Conservation (phyloP, 1,284 basidiomycete species). For the Cystobasidiaceae sp. region DNA sequence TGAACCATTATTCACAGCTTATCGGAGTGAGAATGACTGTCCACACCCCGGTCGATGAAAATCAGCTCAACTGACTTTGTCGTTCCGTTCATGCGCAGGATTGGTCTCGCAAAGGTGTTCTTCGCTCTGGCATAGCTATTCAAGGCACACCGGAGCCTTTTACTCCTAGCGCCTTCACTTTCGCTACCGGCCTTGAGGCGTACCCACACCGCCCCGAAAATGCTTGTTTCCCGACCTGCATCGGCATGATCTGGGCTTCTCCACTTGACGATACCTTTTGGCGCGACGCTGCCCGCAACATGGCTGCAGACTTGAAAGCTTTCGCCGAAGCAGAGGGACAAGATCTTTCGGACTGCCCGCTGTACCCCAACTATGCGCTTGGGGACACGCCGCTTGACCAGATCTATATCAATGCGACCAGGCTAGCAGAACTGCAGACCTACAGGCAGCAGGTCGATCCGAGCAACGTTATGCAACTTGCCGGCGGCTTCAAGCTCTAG, state of each 20-base stretch:
- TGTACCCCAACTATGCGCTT: conserved; percentile 11
- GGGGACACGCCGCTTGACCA: conserved; percentile 7
- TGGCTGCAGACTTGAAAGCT: not conserved
- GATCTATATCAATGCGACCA: not conserved
- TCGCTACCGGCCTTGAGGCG: not conserved
- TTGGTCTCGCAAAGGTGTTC: not conserved
- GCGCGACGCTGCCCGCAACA: not conserved
- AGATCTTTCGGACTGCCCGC: conserved; percentile 1
- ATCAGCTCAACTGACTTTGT: no score
- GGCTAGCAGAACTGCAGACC: not conserved
- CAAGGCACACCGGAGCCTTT: not conserved
- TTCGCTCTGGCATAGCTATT: not conserved
- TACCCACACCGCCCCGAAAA: not conserved
- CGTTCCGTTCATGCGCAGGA: no score
- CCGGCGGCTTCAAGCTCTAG: conserved; percentile 8
- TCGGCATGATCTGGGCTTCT: not conserved
- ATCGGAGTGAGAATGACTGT: not conserved
- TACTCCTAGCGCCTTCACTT: not conserved
- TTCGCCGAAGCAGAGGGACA: not conserved
- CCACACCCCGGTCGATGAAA: no score
- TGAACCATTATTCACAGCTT: not conserved
- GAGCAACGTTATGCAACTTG: not conserved
- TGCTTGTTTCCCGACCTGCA: not conserved
- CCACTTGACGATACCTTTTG: not conserved
- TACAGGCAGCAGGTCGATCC: not conserved